A percentile compares a stretch with the other conserved stretches of the same genome.
Evolutionary conservation across 176 grass and related monocot genomes (phyloP).

Genomic region (Carex scoparia): DNA sequence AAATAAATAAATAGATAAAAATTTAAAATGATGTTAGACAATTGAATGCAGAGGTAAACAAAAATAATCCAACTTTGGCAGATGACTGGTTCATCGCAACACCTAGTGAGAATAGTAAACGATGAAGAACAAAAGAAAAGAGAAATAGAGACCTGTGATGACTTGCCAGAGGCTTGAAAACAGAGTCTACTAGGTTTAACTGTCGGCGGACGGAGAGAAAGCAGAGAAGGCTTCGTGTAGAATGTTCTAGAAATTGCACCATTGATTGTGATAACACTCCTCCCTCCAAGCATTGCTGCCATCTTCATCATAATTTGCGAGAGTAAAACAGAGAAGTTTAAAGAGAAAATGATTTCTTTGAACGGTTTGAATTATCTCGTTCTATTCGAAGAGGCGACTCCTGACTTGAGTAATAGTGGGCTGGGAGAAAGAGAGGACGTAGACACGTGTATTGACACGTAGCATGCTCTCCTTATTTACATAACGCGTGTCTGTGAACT

Average conservation of each 20-base stretch:
- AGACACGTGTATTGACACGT: slow-evolving; percentile 23
- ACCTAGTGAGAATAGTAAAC: background rate
- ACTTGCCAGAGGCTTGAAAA: slow-evolving; percentile 48
- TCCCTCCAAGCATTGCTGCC: slow-evolving; percentile 43
- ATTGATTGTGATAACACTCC: slow-evolving; percentile 27
- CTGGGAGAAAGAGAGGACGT: background rate
- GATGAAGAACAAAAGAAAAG: background rate
- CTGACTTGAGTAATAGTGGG: background rate
- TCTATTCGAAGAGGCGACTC: background rate
- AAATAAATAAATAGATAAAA: background rate
- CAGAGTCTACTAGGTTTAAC: slow-evolving; percentile 42
- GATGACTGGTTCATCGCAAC: background rate
- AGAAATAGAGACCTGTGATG: slow-evolving; percentile 49
- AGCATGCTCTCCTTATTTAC: background rate
- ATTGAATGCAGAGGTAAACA: background rate
- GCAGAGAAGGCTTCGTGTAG: slow-evolving; percentile 23
- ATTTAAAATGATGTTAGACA: background rate
- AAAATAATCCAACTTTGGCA: background rate
- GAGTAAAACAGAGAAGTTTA: background rate
- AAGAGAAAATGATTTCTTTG: background rate
- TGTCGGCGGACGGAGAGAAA: slow-evolving; percentile 18
- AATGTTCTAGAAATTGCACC: slow-evolving; percentile 10
- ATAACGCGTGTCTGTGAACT: slow-evolving; percentile 7
- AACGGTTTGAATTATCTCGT: background rate
- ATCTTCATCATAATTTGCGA: slow-evolving; percentile 36